Evolutionary conservation across 106 monocot genomes (phyloP), one percentile per base, ranked within the genome.

Genomic region (Dendrobium huoshanense): DNA sequence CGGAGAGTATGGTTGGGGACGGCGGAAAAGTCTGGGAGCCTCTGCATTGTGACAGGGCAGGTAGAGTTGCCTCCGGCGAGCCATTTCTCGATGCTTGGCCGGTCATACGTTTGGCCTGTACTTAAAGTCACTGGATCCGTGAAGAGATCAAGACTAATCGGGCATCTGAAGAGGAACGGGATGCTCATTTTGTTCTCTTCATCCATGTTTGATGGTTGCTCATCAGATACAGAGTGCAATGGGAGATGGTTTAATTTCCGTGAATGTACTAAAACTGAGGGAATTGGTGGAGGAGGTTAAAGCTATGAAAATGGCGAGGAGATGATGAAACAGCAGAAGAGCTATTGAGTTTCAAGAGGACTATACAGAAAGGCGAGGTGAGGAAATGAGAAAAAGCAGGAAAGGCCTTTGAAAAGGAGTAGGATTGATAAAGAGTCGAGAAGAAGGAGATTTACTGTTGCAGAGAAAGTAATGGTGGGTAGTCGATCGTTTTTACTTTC

Each of bases 31-130:
- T 92, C 97, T 20, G 73, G 31, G 20, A 97, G 85, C 42, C 67
- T 45, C 83, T 94, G 97, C 97, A 97, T 97, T 90, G 97, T 94
- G 79, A 97, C 92, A 9, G 97, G 97, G 80, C 97, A 97, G 2
- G 94, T 94, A 41, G 86, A 77, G 82, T 97, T 85, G 18, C 96
- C 96, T 68, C 19, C 87, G 77, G 92, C 86, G 33, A 97, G 85
- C 96, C 96, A 97, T 24, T 79, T 79, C 84, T 92, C 89, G 83
- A 97, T 97, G 92, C 87, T 86, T 20, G 79, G 79, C 10, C 97
- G 84, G 84, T 97, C 96, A 80, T 97, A 97, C 40, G 97, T 97
- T 72, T 97, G 97, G 29, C 97, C 97, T 17, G 97, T 97, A 90
- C 88, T 80, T 11, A 97, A 86, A 0, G 97, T 94, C 22, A 97